A percentile compares a stretch with the other conserved stretches of the same genome.
Evolutionary conservation across 2,329 filamentous ascomycete genomes (phyloP).

Genomic region (Exophiala xenobiotica): DNA sequence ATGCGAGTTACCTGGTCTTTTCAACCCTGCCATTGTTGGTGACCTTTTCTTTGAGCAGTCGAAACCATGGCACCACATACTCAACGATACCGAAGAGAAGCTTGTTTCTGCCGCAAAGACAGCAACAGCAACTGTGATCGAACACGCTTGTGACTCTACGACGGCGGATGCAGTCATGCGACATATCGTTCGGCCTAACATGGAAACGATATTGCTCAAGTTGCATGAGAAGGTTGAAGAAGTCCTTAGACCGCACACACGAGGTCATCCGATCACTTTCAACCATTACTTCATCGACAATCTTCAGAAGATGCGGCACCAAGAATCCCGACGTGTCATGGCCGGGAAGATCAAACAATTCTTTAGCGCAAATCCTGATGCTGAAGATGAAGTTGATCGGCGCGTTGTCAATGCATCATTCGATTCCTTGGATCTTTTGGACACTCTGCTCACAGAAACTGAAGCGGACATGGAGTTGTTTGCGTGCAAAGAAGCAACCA

Average conservation of each 20-base stretch:
- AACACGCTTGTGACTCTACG: conserved; percentile 30
- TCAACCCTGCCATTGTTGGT: conserved; percentile 37
- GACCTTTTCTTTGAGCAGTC: conserved; percentile 38
- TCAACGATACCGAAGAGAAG: conserved; percentile 25
- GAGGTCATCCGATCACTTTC: conserved; percentile 38
- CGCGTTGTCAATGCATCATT: neutral
- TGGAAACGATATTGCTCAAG: conserved; percentile 26
- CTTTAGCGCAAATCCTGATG: conserved; percentile 5
- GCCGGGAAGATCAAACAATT: conserved; percentile 8
- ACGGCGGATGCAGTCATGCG: conserved; percentile 27
- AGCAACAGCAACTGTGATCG: conserved; percentile 29
- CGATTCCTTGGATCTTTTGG: conserved; percentile 26
- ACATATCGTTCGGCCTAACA: conserved; percentile 26
- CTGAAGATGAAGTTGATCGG: neutral
- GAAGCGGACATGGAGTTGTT: conserved; percentile 35
- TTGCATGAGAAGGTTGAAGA: conserved; percentile 46
- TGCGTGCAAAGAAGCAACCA: conserved; percentile 43
- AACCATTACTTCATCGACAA: conserved; percentile 40
- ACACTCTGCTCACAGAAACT: conserved; percentile 30
- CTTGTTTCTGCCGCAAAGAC: conserved; percentile 32
- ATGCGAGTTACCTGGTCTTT: conserved; percentile 38
- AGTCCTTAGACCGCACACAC: conserved; percentile 49
- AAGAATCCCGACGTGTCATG: neutral
- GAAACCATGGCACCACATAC: conserved; percentile 37
- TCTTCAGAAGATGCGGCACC: conserved; percentile 32